Evolutionary conservation across 2,329 filamentous ascomycete genomes (phyloP).

Genomic region (Aspergillus viridinutans): DNA sequence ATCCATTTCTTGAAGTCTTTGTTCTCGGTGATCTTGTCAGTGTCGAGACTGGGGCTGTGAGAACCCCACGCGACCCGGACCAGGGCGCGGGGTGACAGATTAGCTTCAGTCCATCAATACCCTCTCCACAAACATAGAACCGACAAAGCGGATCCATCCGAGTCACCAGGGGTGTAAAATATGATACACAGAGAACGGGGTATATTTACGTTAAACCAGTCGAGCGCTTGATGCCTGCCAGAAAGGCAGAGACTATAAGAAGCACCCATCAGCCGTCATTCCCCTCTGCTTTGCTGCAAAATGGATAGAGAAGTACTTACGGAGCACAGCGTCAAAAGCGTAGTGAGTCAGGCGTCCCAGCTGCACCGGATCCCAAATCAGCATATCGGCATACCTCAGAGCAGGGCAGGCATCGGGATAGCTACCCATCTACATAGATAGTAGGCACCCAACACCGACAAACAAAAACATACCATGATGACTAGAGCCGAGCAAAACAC

Average conservation of each 20-base stretch:
- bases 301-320: conserved; percentile 50
- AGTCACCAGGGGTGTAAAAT: not conserved
- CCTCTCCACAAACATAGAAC: not conserved
- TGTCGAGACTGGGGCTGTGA: conserved; percentile 69
- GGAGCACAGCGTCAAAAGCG: conserved; percentile 89
- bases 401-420: not conserved
- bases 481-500: not conserved
- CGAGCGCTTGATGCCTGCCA: conserved; percentile 95
- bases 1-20: conserved; percentile 84
- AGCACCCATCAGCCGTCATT: conserved; percentile 4
- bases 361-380: conserved; percentile 63
- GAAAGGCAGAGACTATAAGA: conserved; percentile 77
- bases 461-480: not conserved
- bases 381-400: conserved; percentile 23
- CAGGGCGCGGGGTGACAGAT: conserved; percentile 25
- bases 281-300: not conserved
- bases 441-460: not conserved
- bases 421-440: not conserved
- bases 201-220: conserved; percentile 91
- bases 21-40: conserved; percentile 77
- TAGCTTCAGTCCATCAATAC: conserved; percentile 14
- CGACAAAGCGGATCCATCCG: not conserved
- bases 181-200: conserved; percentile 9
- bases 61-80: conserved; percentile 26
- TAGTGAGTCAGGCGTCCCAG: conserved; percentile 91